A percentile compares a stretch with the other conserved stretches of the same genome.
Evolutionary conservation across 768 basidiomycete species (phyloP).

Genomic region (Leccinum pellstonianum): DNA sequence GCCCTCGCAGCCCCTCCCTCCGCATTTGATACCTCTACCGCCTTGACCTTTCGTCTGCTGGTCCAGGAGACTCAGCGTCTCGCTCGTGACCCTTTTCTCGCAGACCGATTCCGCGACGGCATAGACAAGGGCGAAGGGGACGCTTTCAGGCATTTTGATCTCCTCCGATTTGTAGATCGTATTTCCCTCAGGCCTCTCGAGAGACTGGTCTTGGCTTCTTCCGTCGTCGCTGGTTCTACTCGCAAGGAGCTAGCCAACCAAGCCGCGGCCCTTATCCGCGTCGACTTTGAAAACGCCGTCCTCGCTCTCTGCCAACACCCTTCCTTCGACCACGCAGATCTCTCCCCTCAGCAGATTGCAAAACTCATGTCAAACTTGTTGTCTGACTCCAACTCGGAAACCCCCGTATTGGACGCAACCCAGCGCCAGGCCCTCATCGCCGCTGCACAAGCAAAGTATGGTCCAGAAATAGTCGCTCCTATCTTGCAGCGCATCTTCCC

Average conservation of each 20-base stretch:
- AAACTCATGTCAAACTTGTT: constrained; percentile 82
- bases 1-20: constrained; percentile 57
- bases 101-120: constrained; percentile 87
- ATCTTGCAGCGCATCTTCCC: constrained; percentile 74
- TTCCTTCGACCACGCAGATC: constrained; percentile 78
- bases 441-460: constrained; percentile 78
- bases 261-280: constrained; percentile 66
- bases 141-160: constrained; percentile 78
- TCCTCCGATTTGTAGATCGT: constrained; percentile 79
- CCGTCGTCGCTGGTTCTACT: constrained; percentile 64
- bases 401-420: constrained; percentile 65
- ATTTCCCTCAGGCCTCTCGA: constrained; percentile 79
- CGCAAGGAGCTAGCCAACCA: constrained; percentile 56
- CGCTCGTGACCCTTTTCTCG: constrained; percentile 85
- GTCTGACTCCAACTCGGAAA: constrained; percentile 64
- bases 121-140: constrained; percentile 88
- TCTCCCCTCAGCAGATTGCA: constrained; percentile 69
- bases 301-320: constrained; percentile 75
- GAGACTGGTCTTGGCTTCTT: constrained; percentile 71
- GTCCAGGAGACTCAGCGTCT: constrained; percentile 87
- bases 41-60: constrained; percentile 80
- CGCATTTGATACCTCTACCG: constrained; percentile 70
- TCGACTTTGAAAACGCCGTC: constrained; percentile 78
- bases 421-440: constrained; percentile 76
- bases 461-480: constrained; percentile 69